Base-by-base conservation (phyloP, 2,329 filamentous ascomycete species). In the Aspergillus phoenicis region DNA sequence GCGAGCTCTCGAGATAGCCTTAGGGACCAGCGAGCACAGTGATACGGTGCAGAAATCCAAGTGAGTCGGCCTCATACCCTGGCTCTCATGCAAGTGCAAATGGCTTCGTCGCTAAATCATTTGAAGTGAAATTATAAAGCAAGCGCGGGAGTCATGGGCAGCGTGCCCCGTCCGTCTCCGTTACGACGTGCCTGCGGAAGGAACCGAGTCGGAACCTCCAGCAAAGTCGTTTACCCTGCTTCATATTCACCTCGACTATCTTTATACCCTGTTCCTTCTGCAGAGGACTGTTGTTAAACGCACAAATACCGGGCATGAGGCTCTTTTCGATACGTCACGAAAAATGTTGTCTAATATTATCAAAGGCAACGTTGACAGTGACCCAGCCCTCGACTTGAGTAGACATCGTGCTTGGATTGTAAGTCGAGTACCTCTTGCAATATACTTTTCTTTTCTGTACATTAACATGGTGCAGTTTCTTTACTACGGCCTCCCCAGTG, bases 391-490 rank as follows among this genome's bases (percentile, higher is more conserved):
- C n/a, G 74, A 76, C 54, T 60, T 74, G 49, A 71, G 70, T 17
- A 65, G 68, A 39, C 72, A 76, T 61, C 72, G 69, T 52, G 75
- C 73, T 8, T 76, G 73, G 73, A 64, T 75, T 43, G 73, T 75
- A 67, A n/a, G 72, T 59, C n/a, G 26, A 11, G 38, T 8, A 5
- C 38, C 11, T 45, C 17, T 11, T 52, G 20, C 47, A 17, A 30
- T 11, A 10, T 38, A 24, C 36, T 6, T 11, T 26, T 13, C 17
- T 22, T 24, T 22, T 64, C 33, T 61, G 13, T 28, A 15, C 20
- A 33, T 15, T 61, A 28, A 63, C 24, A 15, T 4, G 13, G 5
- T 26, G n/a, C 30, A 74, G 72, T 66, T 71, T 8, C 68, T 74
- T 26, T 72, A 71, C 24, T 75, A 74, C 41, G 73, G 73, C 5